Base-by-base conservation (phyloP, 345 rosid genomes). In the Lumnitzera racemosa region DNA sequence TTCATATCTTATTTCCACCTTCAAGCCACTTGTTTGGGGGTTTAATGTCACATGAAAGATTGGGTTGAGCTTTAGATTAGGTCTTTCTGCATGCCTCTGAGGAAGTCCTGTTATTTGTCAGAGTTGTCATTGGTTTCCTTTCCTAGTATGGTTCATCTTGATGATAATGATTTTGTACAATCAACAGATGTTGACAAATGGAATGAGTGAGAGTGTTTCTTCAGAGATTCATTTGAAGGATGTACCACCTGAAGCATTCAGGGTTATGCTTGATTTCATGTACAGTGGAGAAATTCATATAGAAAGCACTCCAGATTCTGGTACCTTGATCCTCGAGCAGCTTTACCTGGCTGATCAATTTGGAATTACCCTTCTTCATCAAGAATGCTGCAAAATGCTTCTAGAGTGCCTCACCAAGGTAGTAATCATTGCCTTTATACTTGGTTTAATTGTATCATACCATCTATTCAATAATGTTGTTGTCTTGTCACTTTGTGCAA, bases 101-200 rank as follows among this genome's bases (percentile, higher is more conserved):
- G 43, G 43, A 36, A 36, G 10, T 36, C 43, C 9, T 36, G 43
- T 36, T 36, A 36, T 1, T 36, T 36, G 43, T 36, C 9, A 36
- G 43, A 36, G 43, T 9, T 4, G 43, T 5, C 10, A 36, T 4
- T 7, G 10, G 43, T 36, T 36, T 36, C 7, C 43, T 36, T 36
- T 4, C 43, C 43, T 36, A 36, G 43, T 9, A 1, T 36, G 43
- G 43, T 36, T 36, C 11, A 36, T 36, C 43, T 36, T 9, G 11
- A 36, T 36, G 7, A 4, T 9, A 36, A 36, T 36, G 43, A 36
- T 9, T 7, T 6, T 36, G 43, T 36, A 4, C 10, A 9, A 49
- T 47, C 67, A 68, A 57, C 86, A 94, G 99, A 94, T 94, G 99
- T 88, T 94, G 74, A 94, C 99, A 50, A 94, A 94, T 71, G 97